Evolutionary conservation across 345 rosid species (phyloP).

Genomic region (Linum usitatissimum): DNA sequence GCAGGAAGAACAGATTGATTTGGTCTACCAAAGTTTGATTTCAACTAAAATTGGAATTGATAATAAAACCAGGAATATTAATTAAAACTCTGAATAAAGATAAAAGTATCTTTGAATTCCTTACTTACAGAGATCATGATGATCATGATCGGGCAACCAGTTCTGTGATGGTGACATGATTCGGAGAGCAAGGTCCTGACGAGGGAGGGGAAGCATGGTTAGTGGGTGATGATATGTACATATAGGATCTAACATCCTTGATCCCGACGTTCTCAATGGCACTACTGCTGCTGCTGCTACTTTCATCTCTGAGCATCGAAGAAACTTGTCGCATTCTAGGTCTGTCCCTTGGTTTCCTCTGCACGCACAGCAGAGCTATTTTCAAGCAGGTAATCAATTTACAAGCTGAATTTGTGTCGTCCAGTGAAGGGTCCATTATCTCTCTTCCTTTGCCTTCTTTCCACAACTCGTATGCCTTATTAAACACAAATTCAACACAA

Average conservation of each 20-base stretch:
- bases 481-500: background rate
- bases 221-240: background rate
- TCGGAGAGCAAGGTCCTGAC: background rate
- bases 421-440: constrained; percentile 9
- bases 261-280: background rate
- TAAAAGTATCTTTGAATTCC: no score
- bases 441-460: constrained; percentile 1
- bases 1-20: no score
- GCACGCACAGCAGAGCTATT: constrained; percentile 11
- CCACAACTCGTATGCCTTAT: constrained; percentile 12
- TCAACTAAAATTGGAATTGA: no score
- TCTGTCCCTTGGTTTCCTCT: constrained; percentile 14
- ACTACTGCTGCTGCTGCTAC: background rate
- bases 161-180: background rate
- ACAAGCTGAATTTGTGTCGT: constrained; percentile 12
- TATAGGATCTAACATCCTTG: background rate
- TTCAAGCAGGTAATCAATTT: constrained; percentile 12
- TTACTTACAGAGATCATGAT: background rate
- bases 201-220: background rate
- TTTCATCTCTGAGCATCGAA: background rate
- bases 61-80: no score
- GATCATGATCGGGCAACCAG: background rate
- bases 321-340: constrained; percentile 8
- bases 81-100: no score
- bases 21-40: no score